Evolutionary conservation across 495 filamentous ascomycete species (phyloP).

Genomic region (Aspergillus conjunctus): DNA sequence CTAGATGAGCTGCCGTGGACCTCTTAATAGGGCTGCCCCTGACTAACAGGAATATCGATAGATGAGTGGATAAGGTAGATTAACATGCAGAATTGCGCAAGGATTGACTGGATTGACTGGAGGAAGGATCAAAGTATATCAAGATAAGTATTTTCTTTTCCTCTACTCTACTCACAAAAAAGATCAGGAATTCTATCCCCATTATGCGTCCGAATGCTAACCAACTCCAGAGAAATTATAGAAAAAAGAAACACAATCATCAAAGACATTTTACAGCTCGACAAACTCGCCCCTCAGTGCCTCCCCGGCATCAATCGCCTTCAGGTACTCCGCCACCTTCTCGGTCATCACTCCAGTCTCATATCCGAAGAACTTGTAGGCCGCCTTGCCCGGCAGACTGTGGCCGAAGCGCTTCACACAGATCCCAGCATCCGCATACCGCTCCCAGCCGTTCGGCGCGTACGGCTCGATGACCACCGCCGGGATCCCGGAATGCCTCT

Average conservation of each 20-base stretch:
- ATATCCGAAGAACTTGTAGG: conserved; percentile 58
- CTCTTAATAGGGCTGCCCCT: too few relatives aligned
- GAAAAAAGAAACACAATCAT: background rate
- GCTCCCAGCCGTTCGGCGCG: conserved; percentile 58
- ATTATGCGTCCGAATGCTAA: too few relatives aligned
- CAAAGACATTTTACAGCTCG: conserved; percentile 31
- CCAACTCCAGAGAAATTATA: background rate
- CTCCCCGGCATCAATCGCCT: conserved; percentile 36
- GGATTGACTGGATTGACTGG: too few relatives aligned
- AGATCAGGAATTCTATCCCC: too few relatives aligned
- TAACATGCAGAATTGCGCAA: too few relatives aligned
- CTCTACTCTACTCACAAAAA: too few relatives aligned
- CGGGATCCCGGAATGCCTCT: conserved; percentile 39
- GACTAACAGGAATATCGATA: too few relatives aligned
- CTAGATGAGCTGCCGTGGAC: too few relatives aligned
- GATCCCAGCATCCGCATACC: conserved; percentile 57
- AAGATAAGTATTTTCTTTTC: too few relatives aligned
- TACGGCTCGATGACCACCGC: conserved; percentile 59
- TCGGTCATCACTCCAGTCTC: conserved; percentile 44
- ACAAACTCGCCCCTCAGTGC: conserved; percentile 41
- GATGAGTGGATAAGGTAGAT: too few relatives aligned
- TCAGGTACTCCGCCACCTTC: conserved; percentile 49
- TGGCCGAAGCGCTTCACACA: conserved; percentile 51
- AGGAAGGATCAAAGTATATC: too few relatives aligned
- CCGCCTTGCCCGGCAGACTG: conserved; percentile 52